Evolutionary conservation across 139 green algal species (phyloP), one percentile per base, ranked within the genome.

Genomic region (Auxenochlorella pyrenoidosa): DNA sequence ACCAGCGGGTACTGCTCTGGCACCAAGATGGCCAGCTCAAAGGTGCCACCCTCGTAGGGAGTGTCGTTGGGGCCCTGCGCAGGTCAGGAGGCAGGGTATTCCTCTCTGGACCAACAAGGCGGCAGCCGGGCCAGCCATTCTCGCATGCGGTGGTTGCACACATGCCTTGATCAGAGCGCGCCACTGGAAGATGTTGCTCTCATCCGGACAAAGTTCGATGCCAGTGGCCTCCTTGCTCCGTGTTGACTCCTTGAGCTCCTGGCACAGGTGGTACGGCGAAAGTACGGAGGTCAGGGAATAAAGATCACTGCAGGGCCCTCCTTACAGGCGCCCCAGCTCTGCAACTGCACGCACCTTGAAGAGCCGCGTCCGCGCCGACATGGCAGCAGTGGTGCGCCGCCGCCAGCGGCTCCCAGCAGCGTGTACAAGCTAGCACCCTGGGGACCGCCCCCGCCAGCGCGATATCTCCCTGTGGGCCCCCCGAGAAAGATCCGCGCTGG

Each of bases 1-100:
- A 95, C 92, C 34, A 99, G 88, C 0, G 97, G 97, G 87, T 99
- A 99, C 81, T 97, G 91, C 82, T 98, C 92, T 10, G 97, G 97
- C 13, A 99, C 94, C 1, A 87, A 93, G 13, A 99, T 93, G 0
- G 73, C 76, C 18, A 99, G 89, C 79, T 96, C 89, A 94, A 99
- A 99, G 0, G 41, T 88, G 26, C 96, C 96, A 18, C 94, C 95
- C 40, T 96, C 94, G 88, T 95, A 99, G 0, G 97, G 96, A 0
- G 96, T 99, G 44, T 96, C 97, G 12, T 81, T 82, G 1, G 97
- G 97, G 0, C 96, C 97, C 95, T 97, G 87, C 82, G 30, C 3
- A 65, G 41, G 22, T 6, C 19, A 47, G 40, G 22, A 70, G 40
- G 66, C 44, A 83, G 10, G 13, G 12, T 22, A 41, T 21, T 30